A percentile compares a stretch with the other conserved stretches of the same genome.
phyloP scores from a whole-genome alignment of 2,329 filamentous ascomycete genomes.

The Alternaria longipes region DNA sequence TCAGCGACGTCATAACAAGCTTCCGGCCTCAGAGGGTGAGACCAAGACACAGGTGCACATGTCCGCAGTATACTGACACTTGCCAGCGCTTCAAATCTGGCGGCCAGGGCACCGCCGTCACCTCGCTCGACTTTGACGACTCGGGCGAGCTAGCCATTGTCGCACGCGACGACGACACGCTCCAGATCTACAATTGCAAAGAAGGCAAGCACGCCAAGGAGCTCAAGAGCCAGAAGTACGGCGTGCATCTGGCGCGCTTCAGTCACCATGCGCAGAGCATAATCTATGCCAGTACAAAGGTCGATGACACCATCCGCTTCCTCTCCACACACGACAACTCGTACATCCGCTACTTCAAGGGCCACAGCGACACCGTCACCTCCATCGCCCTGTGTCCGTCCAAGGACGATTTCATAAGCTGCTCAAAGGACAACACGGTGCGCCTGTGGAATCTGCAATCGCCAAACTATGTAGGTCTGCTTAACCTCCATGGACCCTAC shows the following conservation, averaged over 20 bases:
- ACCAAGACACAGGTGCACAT: neutral
- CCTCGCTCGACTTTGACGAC: constrained; percentile 96
- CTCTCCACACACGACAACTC: constrained; percentile 94
- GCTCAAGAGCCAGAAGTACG: constrained; percentile 95
- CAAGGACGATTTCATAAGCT: constrained; percentile 90
- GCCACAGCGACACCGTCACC: constrained; percentile 86
- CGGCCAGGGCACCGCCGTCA: constrained; percentile 69
- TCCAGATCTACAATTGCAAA: constrained; percentile 93
- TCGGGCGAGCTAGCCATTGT: constrained; percentile 91
- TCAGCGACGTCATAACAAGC: constrained; percentile 78
- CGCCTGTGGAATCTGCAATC: constrained; percentile 89
- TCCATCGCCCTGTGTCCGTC: constrained; percentile 84
- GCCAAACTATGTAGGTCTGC: constrained; percentile 78
- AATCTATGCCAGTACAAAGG: constrained; percentile 94
- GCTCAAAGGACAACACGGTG: constrained; percentile 88
- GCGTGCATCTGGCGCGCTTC: constrained; percentile 91
- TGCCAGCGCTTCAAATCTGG: constrained; percentile 57
- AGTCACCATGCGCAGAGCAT: constrained; percentile 91
- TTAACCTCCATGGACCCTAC: constrained; percentile 82
- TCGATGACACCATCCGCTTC: constrained; percentile 88
- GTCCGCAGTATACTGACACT: constrained; percentile 21
- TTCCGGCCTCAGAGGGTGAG: constrained; percentile 83
- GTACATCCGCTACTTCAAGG: constrained; percentile 95
- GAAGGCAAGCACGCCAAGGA: constrained; percentile 90
- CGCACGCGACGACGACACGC: constrained; percentile 90